Conservation (phyloP, 805 yeast genomes). For the Metschnikowia continentalis region DNA sequence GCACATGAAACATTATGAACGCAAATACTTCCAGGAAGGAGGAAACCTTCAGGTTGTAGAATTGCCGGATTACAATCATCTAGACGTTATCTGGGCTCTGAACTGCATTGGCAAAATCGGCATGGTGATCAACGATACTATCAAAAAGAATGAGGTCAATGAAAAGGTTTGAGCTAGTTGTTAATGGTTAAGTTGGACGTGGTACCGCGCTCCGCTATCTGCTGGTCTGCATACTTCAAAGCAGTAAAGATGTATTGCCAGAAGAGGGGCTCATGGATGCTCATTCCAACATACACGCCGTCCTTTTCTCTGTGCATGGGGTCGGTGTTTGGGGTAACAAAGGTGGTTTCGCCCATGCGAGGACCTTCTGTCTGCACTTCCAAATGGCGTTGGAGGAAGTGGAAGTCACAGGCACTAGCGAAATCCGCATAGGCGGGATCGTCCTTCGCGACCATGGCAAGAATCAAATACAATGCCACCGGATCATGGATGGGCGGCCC, state of each 20-base stretch:
- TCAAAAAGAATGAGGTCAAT: conserved; percentile 1
- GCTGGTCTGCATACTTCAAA: conserved; percentile 13
- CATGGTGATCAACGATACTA: conserved; percentile 20
- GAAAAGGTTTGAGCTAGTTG: background rate
- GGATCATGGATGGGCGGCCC: conserved; percentile 21
- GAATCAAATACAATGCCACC: conserved; percentile 12
- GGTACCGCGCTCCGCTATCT: background rate
- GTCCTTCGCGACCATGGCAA: conserved; percentile 14
- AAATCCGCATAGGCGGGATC: conserved; percentile 1
- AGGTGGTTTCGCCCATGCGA: conserved; percentile 27
- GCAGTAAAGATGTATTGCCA: conserved; percentile 14
- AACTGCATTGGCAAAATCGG: conserved; percentile 70
- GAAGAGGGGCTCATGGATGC: conserved; percentile 11
- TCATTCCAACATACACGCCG: conserved; percentile 12
- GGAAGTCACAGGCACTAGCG: conserved; percentile 21
- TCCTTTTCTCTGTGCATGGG: conserved; percentile 15
- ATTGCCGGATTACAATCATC: conserved; percentile 68
- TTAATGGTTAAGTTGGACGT: too few relatives aligned
- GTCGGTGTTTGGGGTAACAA: conserved; percentile 10
- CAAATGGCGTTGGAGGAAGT: conserved; percentile 24
- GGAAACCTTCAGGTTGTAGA: conserved; percentile 36
- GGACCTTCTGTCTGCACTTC: conserved; percentile 27
- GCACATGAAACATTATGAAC: conserved; percentile 63
- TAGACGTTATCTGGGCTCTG: conserved; percentile 91
- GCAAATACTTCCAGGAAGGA: conserved; percentile 31